Percentiles rank a stretch among this genome's conserved stretches.
phyloP scores from a whole-genome alignment of 1,139 yeast genomes.

The Arxiozyma bovina region DNA sequence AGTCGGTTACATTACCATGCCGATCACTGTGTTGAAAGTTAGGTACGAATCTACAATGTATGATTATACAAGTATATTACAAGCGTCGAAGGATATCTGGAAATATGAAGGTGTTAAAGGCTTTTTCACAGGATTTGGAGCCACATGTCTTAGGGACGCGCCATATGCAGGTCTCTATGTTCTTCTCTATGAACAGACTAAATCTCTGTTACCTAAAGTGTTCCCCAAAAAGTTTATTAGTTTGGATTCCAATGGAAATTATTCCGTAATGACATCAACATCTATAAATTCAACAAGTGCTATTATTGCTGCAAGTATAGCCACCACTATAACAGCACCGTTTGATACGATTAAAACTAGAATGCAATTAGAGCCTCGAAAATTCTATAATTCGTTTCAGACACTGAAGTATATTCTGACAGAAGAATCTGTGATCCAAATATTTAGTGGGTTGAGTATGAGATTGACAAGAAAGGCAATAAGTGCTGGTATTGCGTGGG shows the following conservation, averaged over 20 bases:
- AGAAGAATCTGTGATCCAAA: slow-evolving; percentile 53
- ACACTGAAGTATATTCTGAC: slow-evolving; percentile 36
- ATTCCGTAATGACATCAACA: slow-evolving; percentile 40
- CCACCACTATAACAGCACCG: slow-evolving; percentile 87
- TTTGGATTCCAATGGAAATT: slow-evolving; percentile 19
- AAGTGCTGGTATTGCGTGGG: slow-evolving; percentile 95
- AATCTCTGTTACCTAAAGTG: slow-evolving; percentile 37
- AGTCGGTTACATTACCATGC: slow-evolving; percentile 92
- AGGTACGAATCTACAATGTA: slow-evolving; percentile 76
- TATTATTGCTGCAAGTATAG: slow-evolving; percentile 60
- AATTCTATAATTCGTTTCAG: slow-evolving; percentile 35
- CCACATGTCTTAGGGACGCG: slow-evolving; percentile 84
- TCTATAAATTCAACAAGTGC: slow-evolving; percentile 65
- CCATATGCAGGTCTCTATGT: slow-evolving; percentile 95
- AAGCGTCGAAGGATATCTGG: slow-evolving; percentile 55
- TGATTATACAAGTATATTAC: slow-evolving; percentile 54
- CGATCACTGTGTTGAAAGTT: slow-evolving; percentile 88
- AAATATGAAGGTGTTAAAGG: slow-evolving; percentile 47
- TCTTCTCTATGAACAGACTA: slow-evolving; percentile 68
- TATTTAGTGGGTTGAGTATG: slow-evolving; percentile 78
- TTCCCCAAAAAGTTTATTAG: slow-evolving; percentile 21
- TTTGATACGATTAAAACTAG: slow-evolving; percentile 91
- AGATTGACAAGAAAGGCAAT: slow-evolving; percentile 78
- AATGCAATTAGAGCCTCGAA: slow-evolving; percentile 59
- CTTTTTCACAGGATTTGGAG: slow-evolving; percentile 79